Evolutionary conservation across 1,284 basidiomycete species (phyloP).

Genomic region (Sporisorium scitamineum): DNA sequence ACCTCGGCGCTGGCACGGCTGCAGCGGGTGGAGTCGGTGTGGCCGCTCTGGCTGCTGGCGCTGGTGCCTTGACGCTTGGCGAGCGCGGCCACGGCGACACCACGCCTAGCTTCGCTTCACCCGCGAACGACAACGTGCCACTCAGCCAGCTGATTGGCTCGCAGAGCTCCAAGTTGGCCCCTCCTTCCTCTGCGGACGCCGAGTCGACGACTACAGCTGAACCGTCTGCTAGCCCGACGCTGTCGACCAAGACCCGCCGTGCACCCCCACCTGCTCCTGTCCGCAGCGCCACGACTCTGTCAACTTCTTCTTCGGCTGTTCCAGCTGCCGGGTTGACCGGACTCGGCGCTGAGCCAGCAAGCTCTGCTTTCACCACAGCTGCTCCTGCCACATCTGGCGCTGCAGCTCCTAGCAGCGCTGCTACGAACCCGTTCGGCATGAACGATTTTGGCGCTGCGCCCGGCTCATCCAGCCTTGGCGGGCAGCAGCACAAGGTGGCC

Average conservation of each 20-base stretch:
- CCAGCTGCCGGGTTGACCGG: conserved; percentile 21
- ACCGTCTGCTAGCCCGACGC: conserved; percentile 29
- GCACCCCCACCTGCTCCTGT: conserved; percentile 62
- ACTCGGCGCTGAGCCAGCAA: conserved; percentile 25
- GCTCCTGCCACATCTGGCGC: conserved; percentile 22
- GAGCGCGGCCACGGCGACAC: conserved; percentile 32
- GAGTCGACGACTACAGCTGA: conserved; percentile 11
- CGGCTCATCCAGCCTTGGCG: not conserved
- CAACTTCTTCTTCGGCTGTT: conserved; percentile 26
- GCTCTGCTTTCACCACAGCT: conserved; percentile 2
- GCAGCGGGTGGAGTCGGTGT: conserved; percentile 32
- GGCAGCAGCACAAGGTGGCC: conserved; percentile 9
- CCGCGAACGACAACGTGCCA: conserved; percentile 47
- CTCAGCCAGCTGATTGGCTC: conserved; percentile 43
- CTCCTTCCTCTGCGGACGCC: conserved; percentile 1
- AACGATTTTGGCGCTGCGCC: conserved; percentile 34
- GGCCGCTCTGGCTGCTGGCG: conserved; percentile 38
- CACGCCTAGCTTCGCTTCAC: conserved; percentile 16
- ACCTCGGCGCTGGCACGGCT: conserved; percentile 28
- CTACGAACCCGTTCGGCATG: conserved; percentile 51
- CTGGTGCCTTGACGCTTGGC: conserved; percentile 38
- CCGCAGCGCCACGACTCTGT: conserved; percentile 35
- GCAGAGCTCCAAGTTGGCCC: conserved; percentile 4
- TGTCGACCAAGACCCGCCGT: conserved; percentile 57
- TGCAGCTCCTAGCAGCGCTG: too few species aligned